phyloP scores from a whole-genome alignment of 2,329 filamentous ascomycete genomes.

The Venturia oleaginea region DNA sequence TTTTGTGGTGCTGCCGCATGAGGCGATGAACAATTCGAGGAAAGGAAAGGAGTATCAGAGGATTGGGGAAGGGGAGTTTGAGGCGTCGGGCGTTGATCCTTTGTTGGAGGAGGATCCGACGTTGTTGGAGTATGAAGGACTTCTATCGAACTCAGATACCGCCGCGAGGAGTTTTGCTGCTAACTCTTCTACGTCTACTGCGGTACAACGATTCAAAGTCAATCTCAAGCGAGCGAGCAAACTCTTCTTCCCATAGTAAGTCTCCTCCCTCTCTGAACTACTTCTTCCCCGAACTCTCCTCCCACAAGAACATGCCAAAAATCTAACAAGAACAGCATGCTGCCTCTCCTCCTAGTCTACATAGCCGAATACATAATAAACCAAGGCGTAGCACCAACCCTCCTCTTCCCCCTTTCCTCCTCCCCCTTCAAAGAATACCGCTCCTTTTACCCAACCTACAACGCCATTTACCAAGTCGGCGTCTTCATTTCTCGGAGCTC shows the following conservation, averaged over 20 bases:
- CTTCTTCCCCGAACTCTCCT: background rate
- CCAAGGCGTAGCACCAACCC: slow-evolving; percentile 81
- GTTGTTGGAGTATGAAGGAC: slow-evolving; percentile 24
- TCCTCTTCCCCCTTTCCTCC: slow-evolving; percentile 69
- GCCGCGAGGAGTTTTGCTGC: slow-evolving; percentile 20
- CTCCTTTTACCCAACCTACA: slow-evolving; percentile 90
- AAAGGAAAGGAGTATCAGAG: slow-evolving; percentile 33
- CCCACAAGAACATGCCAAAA: background rate
- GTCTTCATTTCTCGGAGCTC: slow-evolving; percentile 93
- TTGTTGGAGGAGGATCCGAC: slow-evolving; percentile 14
- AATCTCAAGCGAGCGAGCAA: slow-evolving; percentile 57
- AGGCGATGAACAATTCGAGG: slow-evolving; percentile 44
- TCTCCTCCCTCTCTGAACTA: background rate
- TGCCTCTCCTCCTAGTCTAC: slow-evolving; percentile 85
- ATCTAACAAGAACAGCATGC: slow-evolving; percentile 50
- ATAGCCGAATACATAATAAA: slow-evolving; percentile 97
- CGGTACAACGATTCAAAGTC: slow-evolving; percentile 29
- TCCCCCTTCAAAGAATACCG: slow-evolving; percentile 76
- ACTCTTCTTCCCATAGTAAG: slow-evolving; percentile 63
- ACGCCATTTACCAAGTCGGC: slow-evolving; percentile 87
- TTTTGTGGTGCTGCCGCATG: slow-evolving; percentile 68
- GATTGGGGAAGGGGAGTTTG: slow-evolving; percentile 25
- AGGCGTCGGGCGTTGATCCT: slow-evolving; percentile 19
- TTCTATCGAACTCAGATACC: slow-evolving; percentile 27
- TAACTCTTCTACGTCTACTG: slow-evolving; percentile 20